These are phyloP conservation scores for Cinnamomum micranthum DNA, from an alignment of 164 flowering plant genomes.

Conservation along the genomic window DNA sequence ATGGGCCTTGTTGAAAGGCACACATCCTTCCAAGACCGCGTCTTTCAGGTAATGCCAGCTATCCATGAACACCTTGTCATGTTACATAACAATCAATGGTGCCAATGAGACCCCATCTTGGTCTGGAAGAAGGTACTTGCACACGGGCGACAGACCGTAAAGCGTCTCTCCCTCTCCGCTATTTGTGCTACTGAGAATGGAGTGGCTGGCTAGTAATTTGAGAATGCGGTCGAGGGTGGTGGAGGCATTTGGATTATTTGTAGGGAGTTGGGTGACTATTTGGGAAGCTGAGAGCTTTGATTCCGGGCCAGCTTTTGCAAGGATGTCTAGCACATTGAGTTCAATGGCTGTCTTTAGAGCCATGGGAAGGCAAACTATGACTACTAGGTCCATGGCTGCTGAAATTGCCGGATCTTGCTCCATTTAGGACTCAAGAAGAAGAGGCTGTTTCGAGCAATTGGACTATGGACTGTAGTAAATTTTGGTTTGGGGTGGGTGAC, in stretches of 20 bases:
- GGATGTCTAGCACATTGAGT: constrained; percentile 66
- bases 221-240: constrained; percentile 72
- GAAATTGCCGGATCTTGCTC: neutral
- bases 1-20: constrained; percentile 32
- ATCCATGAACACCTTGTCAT: constrained; percentile 84
- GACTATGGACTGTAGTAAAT: neutral
- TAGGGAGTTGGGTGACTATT: constrained; percentile 56
- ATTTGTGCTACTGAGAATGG: constrained; percentile 34
- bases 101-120: constrained; percentile 65
- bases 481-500: neutral
- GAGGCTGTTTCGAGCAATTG: neutral
- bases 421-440: neutral
- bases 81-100: constrained; percentile 64
- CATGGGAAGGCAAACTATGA: constrained; percentile 65
- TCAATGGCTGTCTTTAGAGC: constrained; percentile 64
- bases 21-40: constrained; percentile 36
- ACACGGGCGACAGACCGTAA: constrained; percentile 71
- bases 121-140: constrained; percentile 64
- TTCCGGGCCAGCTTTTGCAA: constrained; percentile 50
- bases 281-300: constrained; percentile 47
- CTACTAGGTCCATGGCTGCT: constrained; percentile 55
- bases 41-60: constrained; percentile 64
- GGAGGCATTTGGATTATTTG: constrained; percentile 58
- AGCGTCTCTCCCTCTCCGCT: constrained; percentile 35
- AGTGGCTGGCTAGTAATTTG: constrained; percentile 64